phyloP scores from a whole-genome alignment of 2,329 filamentous ascomycete genomes.

The Xylogone sp. region DNA sequence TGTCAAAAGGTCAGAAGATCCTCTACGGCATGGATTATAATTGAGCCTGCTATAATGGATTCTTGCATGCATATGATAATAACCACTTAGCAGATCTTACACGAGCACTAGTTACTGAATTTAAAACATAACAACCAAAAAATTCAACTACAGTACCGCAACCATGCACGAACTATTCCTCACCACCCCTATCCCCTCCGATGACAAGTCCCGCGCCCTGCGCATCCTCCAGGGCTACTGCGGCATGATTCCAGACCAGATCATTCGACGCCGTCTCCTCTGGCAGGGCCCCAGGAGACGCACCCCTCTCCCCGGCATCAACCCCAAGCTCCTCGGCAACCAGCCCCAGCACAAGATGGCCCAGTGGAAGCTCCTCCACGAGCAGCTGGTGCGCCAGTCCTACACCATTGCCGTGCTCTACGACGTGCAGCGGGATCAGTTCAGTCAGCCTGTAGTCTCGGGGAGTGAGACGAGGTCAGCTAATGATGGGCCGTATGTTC shows the following conservation, averaged over 20 bases:
- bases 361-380: conserved; percentile 50
- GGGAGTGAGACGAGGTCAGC: conserved; percentile 9
- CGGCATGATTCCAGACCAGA: conserved; percentile 49
- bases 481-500: conserved; percentile 12
- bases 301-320: conserved; percentile 20
- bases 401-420: conserved; percentile 54
- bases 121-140: too few species aligned
- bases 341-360: conserved; percentile 6
- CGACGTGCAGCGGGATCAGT: conserved; percentile 47
- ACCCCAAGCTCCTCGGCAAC: conserved; percentile 4
- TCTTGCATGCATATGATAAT: too few species aligned
- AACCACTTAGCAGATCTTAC: too few species aligned
- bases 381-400: conserved; percentile 52
- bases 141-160: too few species aligned
- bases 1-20: too few species aligned
- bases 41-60: too few species aligned
- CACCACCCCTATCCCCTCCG: conserved; percentile 47
- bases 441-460: conserved; percentile 33
- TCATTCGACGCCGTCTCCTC: conserved; percentile 48
- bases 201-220: conserved; percentile 44
- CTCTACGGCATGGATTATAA: too few species aligned
- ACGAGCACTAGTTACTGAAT: too few species aligned
- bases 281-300: conserved; percentile 43
- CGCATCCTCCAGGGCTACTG: conserved; percentile 54
- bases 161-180: conserved; percentile 59